Conservation (phyloP, 768 basidiomycete species). For the Leucocoprinus sp. region DNA sequence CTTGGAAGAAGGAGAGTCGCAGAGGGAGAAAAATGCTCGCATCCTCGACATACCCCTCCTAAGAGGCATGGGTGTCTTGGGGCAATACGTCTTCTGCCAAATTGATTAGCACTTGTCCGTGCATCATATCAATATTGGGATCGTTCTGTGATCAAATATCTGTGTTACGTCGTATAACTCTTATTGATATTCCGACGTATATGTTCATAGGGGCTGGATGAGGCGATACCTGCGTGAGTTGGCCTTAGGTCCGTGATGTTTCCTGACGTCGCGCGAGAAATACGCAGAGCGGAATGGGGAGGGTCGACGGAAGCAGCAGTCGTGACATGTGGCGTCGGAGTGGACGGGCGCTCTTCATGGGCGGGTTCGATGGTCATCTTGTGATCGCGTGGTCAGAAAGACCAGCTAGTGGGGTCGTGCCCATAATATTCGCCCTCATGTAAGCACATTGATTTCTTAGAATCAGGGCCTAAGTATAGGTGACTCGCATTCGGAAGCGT, state of each 20-base stretch:
- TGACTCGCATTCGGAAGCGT: slow-evolving; percentile 9
- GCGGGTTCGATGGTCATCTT: slow-evolving; percentile 26
- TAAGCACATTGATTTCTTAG: background rate
- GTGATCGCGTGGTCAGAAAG: slow-evolving; percentile 14
- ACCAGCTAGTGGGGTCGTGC: slow-evolving; percentile 35
- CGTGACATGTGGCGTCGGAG: slow-evolving; percentile 71
- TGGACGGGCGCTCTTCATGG: slow-evolving; percentile 72
- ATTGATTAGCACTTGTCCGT: slow-evolving; percentile 67
- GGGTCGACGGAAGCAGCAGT: slow-evolving; percentile 67
- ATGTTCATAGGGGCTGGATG: slow-evolving; percentile 70
- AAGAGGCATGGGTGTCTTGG: slow-evolving; percentile 51
- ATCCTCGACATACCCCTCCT: slow-evolving; percentile 52
- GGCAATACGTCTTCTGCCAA: slow-evolving; percentile 78
- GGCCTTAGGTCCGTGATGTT: slow-evolving; percentile 41
- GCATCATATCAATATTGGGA: slow-evolving; percentile 36
- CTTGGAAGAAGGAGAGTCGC: slow-evolving; percentile 68
- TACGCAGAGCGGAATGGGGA: slow-evolving; percentile 45
- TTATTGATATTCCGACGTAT: slow-evolving; percentile 46
- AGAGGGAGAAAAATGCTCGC: slow-evolving; percentile 73
- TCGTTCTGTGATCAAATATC: slow-evolving; percentile 23
- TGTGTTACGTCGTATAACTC: slow-evolving; percentile 22
- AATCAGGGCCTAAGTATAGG: slow-evolving; percentile 2
- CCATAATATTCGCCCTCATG: slow-evolving; percentile 40
- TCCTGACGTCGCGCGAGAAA: slow-evolving; percentile 27
- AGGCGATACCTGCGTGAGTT: slow-evolving; percentile 62